phyloP scores from a whole-genome alignment of 108 stramenopile species.

The Skeletonema marinoi region DNA sequence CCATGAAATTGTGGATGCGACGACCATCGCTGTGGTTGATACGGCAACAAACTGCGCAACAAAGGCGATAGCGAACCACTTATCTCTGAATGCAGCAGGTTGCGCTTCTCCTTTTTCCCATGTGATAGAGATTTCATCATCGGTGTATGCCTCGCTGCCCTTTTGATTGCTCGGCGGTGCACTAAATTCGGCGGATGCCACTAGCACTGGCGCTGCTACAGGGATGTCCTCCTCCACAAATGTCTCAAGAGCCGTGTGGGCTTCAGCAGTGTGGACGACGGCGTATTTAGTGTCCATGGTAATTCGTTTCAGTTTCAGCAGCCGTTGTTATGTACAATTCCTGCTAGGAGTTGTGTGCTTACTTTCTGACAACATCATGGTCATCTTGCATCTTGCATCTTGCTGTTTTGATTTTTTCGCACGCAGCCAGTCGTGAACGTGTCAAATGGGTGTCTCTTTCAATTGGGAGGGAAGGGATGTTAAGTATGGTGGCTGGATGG shows the following conservation, averaged over 20 bases:
- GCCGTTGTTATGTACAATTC: background rate
- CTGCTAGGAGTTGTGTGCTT: too few species aligned
- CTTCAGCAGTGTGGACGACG: background rate
- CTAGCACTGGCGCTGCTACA: background rate
- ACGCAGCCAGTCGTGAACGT: too few species aligned
- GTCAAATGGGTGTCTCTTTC: too few species aligned
- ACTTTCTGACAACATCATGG: too few species aligned
- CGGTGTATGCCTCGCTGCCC: slow-evolving; percentile 7
- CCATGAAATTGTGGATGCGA: background rate
- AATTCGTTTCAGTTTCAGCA: background rate
- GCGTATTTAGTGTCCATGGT: background rate
- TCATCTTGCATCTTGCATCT: too few species aligned
- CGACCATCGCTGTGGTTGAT: slow-evolving; percentile 8
- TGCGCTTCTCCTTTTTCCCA: slow-evolving; percentile 47
- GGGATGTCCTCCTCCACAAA: background rate
- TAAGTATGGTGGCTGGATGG: too few species aligned
- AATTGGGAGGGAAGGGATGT: too few species aligned
- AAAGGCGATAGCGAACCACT: slow-evolving; percentile 61
- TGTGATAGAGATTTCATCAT: slow-evolving; percentile 14
- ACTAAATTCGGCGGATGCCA: background rate
- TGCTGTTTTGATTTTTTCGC: too few species aligned
- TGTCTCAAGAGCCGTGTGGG: background rate
- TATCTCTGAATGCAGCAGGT: slow-evolving; percentile 48
- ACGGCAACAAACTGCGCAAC: slow-evolving; percentile 35
- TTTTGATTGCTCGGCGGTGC: background rate